Evolutionary conservation across 768 basidiomycete species (phyloP).

Genomic region (Leccinum subgranulosum): DNA sequence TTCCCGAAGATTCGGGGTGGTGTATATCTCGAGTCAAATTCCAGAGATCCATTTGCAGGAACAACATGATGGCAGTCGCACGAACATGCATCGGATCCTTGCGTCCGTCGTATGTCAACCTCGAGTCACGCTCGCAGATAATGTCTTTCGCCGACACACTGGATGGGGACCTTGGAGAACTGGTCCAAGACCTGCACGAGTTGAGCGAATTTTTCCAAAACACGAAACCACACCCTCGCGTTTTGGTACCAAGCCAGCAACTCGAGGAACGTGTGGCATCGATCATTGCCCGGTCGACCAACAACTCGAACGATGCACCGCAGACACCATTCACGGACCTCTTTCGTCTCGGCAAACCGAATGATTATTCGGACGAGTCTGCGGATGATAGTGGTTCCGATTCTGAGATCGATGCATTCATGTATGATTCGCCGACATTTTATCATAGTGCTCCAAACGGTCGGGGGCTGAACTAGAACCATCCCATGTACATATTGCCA

Average conservation of each 20-base stretch:
- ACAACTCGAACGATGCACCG: conserved; percentile 51
- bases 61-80: conserved; percentile 82
- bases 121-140: conserved; percentile 52
- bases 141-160: conserved; percentile 34
- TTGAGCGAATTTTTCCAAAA: conserved; percentile 71
- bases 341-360: conserved; percentile 52
- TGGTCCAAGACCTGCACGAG: conserved; percentile 76
- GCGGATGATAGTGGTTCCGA: conserved; percentile 41
- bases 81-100: conserved; percentile 74
- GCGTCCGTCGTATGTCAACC: conserved; percentile 69
- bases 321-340: conserved; percentile 80
- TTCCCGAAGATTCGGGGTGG: conserved; percentile 85
- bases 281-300: conserved; percentile 76
- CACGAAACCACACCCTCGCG: conserved; percentile 29
- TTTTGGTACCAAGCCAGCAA: conserved; percentile 52
- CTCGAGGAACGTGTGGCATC: conserved; percentile 79
- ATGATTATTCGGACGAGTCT: conserved; percentile 42
- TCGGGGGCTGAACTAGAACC: conserved; percentile 11
- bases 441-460: conserved; percentile 49
- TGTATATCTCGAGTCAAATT: conserved; percentile 68
- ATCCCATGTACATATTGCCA: background rate
- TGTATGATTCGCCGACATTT: conserved; percentile 53
- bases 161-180: conserved; percentile 71
- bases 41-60: conserved; percentile 59
- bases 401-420: conserved; percentile 51